A percentile compares a stretch with the other conserved stretches of the same genome.
phyloP scores from a whole-genome alignment of 371 early-diverging fungal species.

The Circinella umbellata region DNA sequence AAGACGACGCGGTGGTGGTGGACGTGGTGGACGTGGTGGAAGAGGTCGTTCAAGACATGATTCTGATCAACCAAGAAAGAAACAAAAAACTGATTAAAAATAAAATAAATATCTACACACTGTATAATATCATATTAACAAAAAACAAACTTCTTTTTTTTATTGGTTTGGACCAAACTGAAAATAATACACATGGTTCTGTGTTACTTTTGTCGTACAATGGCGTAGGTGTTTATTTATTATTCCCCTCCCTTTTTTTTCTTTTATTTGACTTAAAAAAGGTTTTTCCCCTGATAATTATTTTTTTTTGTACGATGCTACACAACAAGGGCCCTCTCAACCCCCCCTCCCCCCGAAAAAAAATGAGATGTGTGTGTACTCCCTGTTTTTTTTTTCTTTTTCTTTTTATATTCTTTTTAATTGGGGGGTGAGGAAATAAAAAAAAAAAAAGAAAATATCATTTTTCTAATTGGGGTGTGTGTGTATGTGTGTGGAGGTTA shows the following conservation, averaged over 20 bases:
- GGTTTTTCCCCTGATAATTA: background rate
- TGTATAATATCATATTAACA: too few species aligned
- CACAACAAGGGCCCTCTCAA: slow-evolving; percentile 4
- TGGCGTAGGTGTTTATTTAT: background rate
- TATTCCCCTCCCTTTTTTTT: background rate
- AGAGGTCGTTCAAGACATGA: background rate
- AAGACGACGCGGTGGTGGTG: background rate
- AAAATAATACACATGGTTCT: background rate
- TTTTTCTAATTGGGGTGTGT: too few species aligned
- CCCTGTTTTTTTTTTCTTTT: background rate
- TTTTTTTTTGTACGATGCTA: background rate
- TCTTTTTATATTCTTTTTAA: too few species aligned
- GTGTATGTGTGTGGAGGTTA: too few species aligned
- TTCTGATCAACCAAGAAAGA: background rate
- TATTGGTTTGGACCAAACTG: background rate
- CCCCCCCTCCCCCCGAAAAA: background rate
- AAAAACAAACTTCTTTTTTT: background rate
- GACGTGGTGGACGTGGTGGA: too few species aligned
- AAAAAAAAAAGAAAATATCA: too few species aligned
- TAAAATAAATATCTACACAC: background rate
- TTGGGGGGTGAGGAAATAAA: too few species aligned
- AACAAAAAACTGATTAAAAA: background rate
- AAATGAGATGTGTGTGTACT: background rate
- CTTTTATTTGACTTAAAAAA: background rate
- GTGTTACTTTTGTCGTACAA: background rate